Conservation (phyloP, 139 green algal species). For the Closterium sp. region DNA sequence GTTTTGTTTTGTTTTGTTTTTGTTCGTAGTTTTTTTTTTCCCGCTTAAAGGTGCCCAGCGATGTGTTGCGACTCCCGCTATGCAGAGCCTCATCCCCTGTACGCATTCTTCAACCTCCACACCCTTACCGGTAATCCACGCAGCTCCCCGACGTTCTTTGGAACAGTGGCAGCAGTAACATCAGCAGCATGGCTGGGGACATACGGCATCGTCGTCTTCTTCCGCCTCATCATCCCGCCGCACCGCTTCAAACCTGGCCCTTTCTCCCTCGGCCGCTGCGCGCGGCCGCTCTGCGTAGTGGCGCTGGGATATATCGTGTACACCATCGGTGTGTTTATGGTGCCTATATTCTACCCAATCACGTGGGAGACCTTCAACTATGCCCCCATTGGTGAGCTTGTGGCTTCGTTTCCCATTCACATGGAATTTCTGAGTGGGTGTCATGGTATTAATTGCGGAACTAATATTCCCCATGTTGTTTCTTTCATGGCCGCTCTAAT, state of each 20-base stretch:
- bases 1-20: too few species aligned
- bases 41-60: too few species aligned
- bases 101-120: neutral
- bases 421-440: neutral
- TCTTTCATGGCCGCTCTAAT: too few species aligned
- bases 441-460: too few species aligned
- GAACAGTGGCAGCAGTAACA: constrained; percentile 5
- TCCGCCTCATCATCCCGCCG: constrained; percentile 5
- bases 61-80: too few species aligned
- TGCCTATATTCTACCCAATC: constrained; percentile 13
- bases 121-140: neutral
- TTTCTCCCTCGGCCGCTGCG: constrained; percentile 15
- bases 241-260: constrained; percentile 19
- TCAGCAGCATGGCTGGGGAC: constrained; percentile 22
- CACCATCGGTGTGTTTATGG: constrained; percentile 25
- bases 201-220: constrained; percentile 12
- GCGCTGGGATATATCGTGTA: constrained; percentile 29
- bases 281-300: neutral
- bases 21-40: too few species aligned
- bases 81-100: neutral
- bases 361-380: constrained; percentile 37
- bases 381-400: constrained; percentile 8
- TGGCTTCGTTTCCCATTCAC: neutral
- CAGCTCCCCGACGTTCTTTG: constrained; percentile 25
- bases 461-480: too few species aligned